Base-by-base conservation (phyloP, 345 rosid species). In the Salix exigua region DNA sequence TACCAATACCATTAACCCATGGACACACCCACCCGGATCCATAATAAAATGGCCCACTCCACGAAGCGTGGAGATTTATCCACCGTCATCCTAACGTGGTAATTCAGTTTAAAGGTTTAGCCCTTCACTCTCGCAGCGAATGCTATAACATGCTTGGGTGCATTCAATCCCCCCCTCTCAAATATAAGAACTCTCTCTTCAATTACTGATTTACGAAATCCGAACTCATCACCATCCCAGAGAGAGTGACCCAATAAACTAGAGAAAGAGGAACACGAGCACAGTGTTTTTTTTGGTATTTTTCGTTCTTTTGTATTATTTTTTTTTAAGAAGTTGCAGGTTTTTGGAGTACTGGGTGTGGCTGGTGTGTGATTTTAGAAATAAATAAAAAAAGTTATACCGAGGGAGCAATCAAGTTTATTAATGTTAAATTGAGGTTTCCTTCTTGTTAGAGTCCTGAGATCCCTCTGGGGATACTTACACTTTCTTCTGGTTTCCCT, bases 331-430 rank as follows among this genome's bases (percentile, higher is more conserved):
- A 38, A 28, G 60, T 83, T 84, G 89, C 91, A 86, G 91, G 88
- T 81, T 88, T 86, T 87, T 85, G 91, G 91, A 88, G 84, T 87
- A 87, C 85, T 84, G 88, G 88, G 96, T 88, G 92, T 87, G 89
- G 88, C 64, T 72, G 67, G 83, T 85, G 88, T 81, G 88, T 78
- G 74, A 71, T 77, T 74, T 42, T 23, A 64, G 10, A 66, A n/a
- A 8, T 13, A 66, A 23, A 44, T 23, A 72, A 12, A 37, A 17
- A 1, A 35, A 35, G 37, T 35, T 30, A 28, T 37, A 65, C 50
- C 31, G 66, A 78, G 63, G 51, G 75, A 35, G 46, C 10, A 18
- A n/a, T 38, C 60, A 64, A 55, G 14, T 71, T 28, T 58, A 62
- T 73, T 28, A 35, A n/a, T 46, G 42, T 53, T 77, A 76, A 30